These are phyloP conservation scores for Abelmoschus esculentus DNA, from an alignment of 345 rosid species.

Conservation along the genomic window DNA sequence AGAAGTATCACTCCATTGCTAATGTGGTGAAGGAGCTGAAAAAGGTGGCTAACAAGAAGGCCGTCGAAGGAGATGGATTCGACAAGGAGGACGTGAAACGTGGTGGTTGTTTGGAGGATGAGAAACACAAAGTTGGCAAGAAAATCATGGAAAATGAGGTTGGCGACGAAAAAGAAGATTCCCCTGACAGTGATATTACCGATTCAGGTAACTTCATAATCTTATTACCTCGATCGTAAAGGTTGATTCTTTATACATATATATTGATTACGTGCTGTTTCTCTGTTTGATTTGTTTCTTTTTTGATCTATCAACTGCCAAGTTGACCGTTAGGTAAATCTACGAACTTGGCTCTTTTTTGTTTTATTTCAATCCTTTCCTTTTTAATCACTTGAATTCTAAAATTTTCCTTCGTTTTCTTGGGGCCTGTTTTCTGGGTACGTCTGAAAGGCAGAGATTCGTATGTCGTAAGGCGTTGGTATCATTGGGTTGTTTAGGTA, in stretches of 20 bases:
- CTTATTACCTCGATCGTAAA: not conserved
- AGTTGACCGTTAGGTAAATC: not conserved
- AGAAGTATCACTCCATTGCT: conserved; percentile 77
- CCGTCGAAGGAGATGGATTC: conserved; percentile 17
- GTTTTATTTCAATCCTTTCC: not conserved
- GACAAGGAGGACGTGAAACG: conserved; percentile 15
- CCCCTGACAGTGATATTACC: conserved; percentile 75
- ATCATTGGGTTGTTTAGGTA: not conserved
- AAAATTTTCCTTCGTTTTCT: not conserved
- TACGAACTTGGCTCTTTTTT: not conserved
- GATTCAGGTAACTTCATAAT: conserved; percentile 61
- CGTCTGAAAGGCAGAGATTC: not conserved
- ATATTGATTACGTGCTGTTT: not conserved
- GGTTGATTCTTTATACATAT: not conserved
- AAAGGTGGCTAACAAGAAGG: conserved; percentile 32
- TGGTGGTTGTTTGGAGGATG: conserved; percentile 21
- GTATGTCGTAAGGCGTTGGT: not conserved
- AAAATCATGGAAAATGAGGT: conserved; percentile 20
- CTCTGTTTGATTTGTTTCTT: not conserved
- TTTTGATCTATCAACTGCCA: not conserved
- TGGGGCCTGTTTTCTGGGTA: not conserved
- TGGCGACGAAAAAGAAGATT: conserved; percentile 40
- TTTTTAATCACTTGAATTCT: not conserved
- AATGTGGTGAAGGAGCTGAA: conserved; percentile 60
- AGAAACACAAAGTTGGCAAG: conserved; percentile 13